Evolutionary conservation across 495 filamentous ascomycete species (phyloP), one percentile per base, ranked within the genome.

Genomic region (Aeminium ludgeri): DNA sequence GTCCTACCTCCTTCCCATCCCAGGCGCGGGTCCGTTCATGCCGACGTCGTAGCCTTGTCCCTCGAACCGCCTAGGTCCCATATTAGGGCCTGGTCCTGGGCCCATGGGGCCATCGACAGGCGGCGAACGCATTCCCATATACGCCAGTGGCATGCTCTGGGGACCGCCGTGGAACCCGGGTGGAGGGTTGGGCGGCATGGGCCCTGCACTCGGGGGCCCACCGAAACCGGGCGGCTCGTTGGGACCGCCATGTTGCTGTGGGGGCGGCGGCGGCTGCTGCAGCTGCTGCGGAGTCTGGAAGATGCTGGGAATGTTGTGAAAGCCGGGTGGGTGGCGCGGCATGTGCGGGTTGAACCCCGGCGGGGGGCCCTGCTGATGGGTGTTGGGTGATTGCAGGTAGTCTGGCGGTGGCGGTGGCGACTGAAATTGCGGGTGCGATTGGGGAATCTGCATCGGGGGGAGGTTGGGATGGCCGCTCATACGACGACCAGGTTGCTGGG

Each of bases 241-340:
- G 7, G 23, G 20, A 17, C 12, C 36, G 1, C 23, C 17, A 12
- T 38, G 32, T 17, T 20, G 45, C 31, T 27, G 46, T 15, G 47
- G 42, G 1, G 7, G 12, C 13, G 11, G 45, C n/a, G n/a, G n/a
- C n/a, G n/a, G n/a, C n/a, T n/a, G n/a, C n/a, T n/a, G n/a, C n/a
- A n/a, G n/a, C 34, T 34, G 48, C 36, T 51, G 47, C 12, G 47
- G 36, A 6, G 36, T 19, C n/a, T 17, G 20, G 39, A 51, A 51
- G 23, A 51, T 46, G 35, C 36, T 43, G 2, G 48, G 48, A 12
- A 36, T 35, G 19, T 36, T 40, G 39, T 44, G 33, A 20, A 51
- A 34, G 6, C 48, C 48, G 2, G 48, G 48, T 18, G 43, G 48
- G 20, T 51, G 48, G 5, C 48, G 43, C 10, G 47, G 36, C 43